Base-by-base conservation (phyloP, 768 basidiomycete genomes). In the Tylopilus sp. region DNA sequence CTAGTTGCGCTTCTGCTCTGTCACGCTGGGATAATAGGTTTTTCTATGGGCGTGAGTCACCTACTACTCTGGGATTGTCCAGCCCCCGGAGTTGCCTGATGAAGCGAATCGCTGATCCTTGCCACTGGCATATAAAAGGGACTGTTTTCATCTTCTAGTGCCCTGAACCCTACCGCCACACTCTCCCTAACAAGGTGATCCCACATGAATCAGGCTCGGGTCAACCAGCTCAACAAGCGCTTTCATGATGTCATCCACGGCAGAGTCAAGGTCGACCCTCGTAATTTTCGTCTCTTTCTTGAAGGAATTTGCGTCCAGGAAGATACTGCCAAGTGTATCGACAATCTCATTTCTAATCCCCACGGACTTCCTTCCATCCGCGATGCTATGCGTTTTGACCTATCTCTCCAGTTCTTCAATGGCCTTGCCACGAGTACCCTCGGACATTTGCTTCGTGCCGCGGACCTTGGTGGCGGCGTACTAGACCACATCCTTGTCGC, bases 301-400 rank as follows among this genome's bases (percentile, higher is more conserved):
- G 78, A 83, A 50, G 78, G 74, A 7, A 61, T 77, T 14, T 79
- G 68, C 59, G 58, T 52, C 10, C 76, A 78, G 48, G 63, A 67
- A 11, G 76, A 81, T 49, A 58, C 73, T 1, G 61, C 67, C 7
- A 58, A 63, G 1, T 78, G 76, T 54, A 55, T 81, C 19, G 58
- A 70, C 43, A 70, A 57, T 37, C 63, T 84, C 4, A 61, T 74
- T 16, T 63, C 62, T 14, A 75, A 65, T 56, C 29, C 54, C 8
- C 52, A 57, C 0, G 82, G 81, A 2, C 60, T 77, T 1, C 26
- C 46, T 6, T 57, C 74, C n/a, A 54, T 85, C 7, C 75, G 77
- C 48, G 50, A 58, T 11, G 72, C 77, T 2, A 73, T 84, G 65
- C 71, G 73, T 7, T 68, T 64, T 43, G 74, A 81, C 30, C 54